These are phyloP conservation scores for Backusella mclennaniae DNA, from an alignment of 192 early-diverging fungal genomes.

Conservation along the genomic window DNA sequence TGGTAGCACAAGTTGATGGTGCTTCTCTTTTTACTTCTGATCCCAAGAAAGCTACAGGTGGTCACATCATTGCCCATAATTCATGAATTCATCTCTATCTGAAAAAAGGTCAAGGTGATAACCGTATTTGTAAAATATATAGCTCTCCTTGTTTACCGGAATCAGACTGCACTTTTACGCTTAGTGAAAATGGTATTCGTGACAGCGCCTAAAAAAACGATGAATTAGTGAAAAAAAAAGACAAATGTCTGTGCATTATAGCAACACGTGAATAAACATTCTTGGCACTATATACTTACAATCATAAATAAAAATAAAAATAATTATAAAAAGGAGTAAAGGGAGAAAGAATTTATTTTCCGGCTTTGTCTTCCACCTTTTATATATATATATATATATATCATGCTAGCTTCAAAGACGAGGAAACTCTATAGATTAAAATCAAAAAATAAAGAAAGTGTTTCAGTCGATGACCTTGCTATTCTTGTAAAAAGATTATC, in stretches of 20 bases:
- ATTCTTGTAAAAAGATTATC: constrained; percentile 4
- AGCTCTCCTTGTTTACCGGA: constrained; percentile 94
- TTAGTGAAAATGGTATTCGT: constrained; percentile 83
- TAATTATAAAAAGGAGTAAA: not conserved
- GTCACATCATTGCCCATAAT: constrained; percentile 96
- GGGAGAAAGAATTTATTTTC: constrained; percentile 5
- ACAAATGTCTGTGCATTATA: not conserved
- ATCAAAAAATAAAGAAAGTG: not conserved
- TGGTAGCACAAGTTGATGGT: constrained; percentile 93
- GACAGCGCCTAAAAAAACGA: constrained; percentile 72
- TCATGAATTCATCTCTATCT: constrained; percentile 90
- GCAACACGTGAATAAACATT: constrained; percentile 8
- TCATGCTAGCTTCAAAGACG: not conserved
- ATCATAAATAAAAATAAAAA: not conserved
- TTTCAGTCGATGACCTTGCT: constrained; percentile 3
- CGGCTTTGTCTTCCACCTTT: not conserved
- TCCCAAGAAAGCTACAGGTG: constrained; percentile 94
- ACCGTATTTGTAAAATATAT: constrained; percentile 94
- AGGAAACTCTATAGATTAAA: not conserved
- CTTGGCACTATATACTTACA: not conserved
- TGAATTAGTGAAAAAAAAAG: not conserved
- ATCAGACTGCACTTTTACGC: constrained; percentile 92
- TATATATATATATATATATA: not conserved
- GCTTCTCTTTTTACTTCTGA: constrained; percentile 86
- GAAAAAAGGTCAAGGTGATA: constrained; percentile 88